Evolutionary conservation across 257 asterid genomes (phyloP), one percentile per base, ranked within the genome.

Genomic region (Solanum arcanum): DNA sequence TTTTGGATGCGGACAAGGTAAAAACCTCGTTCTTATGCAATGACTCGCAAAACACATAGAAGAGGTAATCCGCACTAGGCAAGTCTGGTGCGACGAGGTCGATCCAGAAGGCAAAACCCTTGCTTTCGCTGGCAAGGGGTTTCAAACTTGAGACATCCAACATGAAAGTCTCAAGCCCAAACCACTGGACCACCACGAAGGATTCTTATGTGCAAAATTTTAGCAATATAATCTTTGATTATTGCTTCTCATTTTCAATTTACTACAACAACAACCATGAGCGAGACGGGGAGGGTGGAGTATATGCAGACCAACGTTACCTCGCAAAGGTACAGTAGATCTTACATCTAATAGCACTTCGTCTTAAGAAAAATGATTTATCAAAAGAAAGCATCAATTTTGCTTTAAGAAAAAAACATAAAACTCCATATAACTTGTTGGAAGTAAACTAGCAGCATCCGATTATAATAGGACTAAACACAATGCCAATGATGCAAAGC

Each of bases 161-260:
- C 2, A 0, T 37, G 39, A 0, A 37, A 37, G 0, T 37, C 39
- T 1, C 39, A 5, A 1, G 7, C 0, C 39, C 39, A 37, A 37
- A 37, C 0, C 39, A 37, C 2, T 37, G 39, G 7, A 1, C 0
- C 39, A 37, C 39, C 37, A 7, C 7, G 39, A 37, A 37, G 39
- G 2, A 6, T 37, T 23, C 62, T 7, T 20, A 6, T 3, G 64
- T 56, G 64, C 64, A 56, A 56, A 18, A 56, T 7, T 56, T 56
- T 56, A 20, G n/a, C 12, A 11, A 56, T 56, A 18, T n/a, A 18
- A 56, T 56, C 64, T 56, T 56, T 56, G 64, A 56, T 56, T 18
- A 11, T 56, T 20, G 25, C 25, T 56, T 56, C 12, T 56, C 64
- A 56, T 56, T 56, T 7, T 7, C 5, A 56, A 56, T 56, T 56